These are phyloP conservation scores for Holtermannia corniformis DNA, from an alignment of 768 basidiomycete species.

Conservation along the genomic window DNA sequence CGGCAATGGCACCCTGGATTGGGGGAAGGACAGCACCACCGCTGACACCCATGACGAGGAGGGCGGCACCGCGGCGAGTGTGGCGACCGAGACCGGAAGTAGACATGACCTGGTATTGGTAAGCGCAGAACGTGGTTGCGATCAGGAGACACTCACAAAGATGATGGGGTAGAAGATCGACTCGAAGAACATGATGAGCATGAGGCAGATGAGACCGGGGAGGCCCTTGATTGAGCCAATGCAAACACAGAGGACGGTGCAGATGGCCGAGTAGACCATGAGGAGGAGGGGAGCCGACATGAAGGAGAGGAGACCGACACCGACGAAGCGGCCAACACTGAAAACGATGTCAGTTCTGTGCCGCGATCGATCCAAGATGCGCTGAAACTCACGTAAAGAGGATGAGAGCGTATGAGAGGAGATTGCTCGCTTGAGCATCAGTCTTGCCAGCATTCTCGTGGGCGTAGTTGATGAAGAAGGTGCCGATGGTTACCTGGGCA, in stretches of 20 bases:
- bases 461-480: conserved; percentile 60
- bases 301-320: conserved; percentile 54
- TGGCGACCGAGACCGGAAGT: conserved; percentile 40
- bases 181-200: conserved; percentile 63
- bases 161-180: conserved; percentile 42
- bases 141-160: conserved; percentile 41
- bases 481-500: conserved; percentile 47
- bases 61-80: conserved; percentile 39
- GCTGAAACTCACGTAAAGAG: conserved; percentile 47
- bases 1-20: conserved; percentile 40
- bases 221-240: conserved; percentile 50
- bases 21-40: conserved; percentile 41
- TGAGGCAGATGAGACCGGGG: conserved; percentile 54
- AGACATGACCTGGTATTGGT: conserved; percentile 42
- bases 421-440: conserved; percentile 50
- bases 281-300: conserved; percentile 59
- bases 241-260: conserved; percentile 50
- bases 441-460: conserved; percentile 52
- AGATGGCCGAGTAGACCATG: conserved; percentile 49
- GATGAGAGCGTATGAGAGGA: conserved; percentile 65
- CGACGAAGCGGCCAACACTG: conserved; percentile 47
- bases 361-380: neutral
- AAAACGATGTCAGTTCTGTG: too few species aligned
- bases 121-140: neutral
- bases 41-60: conserved; percentile 38